Conservation (phyloP, 2,329 filamentous ascomycete genomes). For the Aspergillus pseudoterreus region DNA sequence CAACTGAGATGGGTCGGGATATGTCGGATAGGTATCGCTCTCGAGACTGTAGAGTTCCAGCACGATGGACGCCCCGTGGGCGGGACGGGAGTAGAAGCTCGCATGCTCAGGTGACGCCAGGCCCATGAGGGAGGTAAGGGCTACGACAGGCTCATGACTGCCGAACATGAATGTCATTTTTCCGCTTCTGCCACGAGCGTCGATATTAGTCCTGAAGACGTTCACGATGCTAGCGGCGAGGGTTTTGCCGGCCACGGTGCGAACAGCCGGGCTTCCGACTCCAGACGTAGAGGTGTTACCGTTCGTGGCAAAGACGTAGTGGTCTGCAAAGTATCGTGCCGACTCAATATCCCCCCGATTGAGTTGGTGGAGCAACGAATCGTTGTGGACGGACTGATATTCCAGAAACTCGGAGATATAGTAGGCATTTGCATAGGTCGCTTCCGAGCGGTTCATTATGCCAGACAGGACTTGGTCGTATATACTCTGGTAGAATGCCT, state of each 20-base stretch:
- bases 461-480: constrained; percentile 42
- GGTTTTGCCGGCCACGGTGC: constrained; percentile 42
- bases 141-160: constrained; percentile 47
- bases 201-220: constrained; percentile 38
- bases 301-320: constrained; percentile 47
- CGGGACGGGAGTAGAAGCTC: constrained; percentile 49
- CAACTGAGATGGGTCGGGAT: constrained; percentile 44
- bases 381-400: constrained; percentile 53
- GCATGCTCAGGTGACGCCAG: constrained; percentile 36
- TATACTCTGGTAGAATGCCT: constrained; percentile 46
- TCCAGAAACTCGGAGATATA: constrained; percentile 55
- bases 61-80: constrained; percentile 46
- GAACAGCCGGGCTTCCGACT: constrained; percentile 26
- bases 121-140: constrained; percentile 47
- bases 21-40: constrained; percentile 28
- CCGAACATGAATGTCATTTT: constrained; percentile 51
- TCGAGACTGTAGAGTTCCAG: constrained; percentile 51
- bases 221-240: constrained; percentile 37
- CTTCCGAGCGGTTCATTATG: constrained; percentile 35
- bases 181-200: constrained; percentile 30
- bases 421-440: constrained; percentile 51
- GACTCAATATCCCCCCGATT: constrained; percentile 27
- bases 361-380: constrained; percentile 33
- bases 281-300: constrained; percentile 40
- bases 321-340: constrained; percentile 47